Conservation (phyloP, 192 early-diverging fungal species). For the Podila verticillata region DNA sequence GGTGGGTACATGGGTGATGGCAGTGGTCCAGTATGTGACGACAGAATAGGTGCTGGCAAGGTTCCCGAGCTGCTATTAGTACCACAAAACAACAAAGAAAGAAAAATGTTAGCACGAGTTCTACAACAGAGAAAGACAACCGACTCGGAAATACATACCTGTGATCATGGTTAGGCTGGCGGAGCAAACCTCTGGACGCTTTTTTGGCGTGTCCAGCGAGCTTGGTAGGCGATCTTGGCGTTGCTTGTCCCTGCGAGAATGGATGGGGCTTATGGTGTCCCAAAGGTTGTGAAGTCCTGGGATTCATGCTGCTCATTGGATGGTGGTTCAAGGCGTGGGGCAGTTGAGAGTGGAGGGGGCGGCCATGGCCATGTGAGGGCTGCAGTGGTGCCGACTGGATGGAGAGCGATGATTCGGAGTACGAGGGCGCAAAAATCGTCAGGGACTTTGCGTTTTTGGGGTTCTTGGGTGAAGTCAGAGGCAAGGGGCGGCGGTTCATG, state of each 20-base stretch:
- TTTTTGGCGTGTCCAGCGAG: conserved; percentile 26
- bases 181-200: conserved; percentile 21
- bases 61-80: conserved; percentile 32
- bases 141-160: conserved; percentile 14
- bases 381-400: conserved; percentile 62
- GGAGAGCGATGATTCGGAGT: conserved; percentile 50
- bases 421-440: conserved; percentile 62
- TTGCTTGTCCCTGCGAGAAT: conserved; percentile 16
- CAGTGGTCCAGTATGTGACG: conserved; percentile 48
- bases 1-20: conserved; percentile 58
- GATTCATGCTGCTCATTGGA: conserved; percentile 26
- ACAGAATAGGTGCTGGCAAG: conserved; percentile 42
- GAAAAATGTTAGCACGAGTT: not conserved
- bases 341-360: not conserved
- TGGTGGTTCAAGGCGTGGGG: not conserved
- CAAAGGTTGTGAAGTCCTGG: conserved; percentile 35
- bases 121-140: conserved; percentile 1
- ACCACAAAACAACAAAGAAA: conserved; percentile 7
- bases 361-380: conserved; percentile 47
- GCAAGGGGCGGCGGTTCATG: conserved; percentile 30
- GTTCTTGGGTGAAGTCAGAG: conserved; percentile 53
- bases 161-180: conserved; percentile 24
- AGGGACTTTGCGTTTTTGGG: conserved; percentile 58
- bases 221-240: conserved; percentile 8
- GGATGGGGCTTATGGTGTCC: conserved; percentile 41